A percentile compares a stretch with the other conserved stretches of the same genome.
Evolutionary conservation across 257 asterid genomes (phyloP).

Genomic region (Mitragyna speciosa): DNA sequence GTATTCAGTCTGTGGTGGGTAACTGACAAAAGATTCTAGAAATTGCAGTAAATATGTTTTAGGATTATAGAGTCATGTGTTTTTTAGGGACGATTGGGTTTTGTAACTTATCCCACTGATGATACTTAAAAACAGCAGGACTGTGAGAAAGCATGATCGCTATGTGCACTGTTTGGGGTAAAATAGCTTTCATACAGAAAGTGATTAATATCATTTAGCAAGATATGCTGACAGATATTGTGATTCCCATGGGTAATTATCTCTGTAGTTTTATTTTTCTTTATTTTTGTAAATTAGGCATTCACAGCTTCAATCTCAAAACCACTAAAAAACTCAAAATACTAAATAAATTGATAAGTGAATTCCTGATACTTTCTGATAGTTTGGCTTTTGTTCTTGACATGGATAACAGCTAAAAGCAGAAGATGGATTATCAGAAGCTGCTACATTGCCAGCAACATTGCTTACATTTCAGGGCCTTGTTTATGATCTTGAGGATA

Average conservation of each 20-base stretch:
- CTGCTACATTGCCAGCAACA: conserved; percentile 58
- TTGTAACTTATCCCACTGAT: neutral
- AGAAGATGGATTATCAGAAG: conserved; percentile 48
- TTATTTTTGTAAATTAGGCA: neutral
- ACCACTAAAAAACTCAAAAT: neutral
- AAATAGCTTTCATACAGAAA: neutral
- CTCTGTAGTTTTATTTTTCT: neutral
- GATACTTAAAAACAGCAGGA: neutral
- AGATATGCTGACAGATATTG: neutral
- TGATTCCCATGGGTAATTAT: neutral
- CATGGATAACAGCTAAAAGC: conserved; percentile 47
- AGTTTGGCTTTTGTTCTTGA: conserved; percentile 13
- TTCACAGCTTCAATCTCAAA: neutral
- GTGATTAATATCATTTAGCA: neutral
- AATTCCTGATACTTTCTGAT: neutral
- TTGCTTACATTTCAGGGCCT: conserved; percentile 69
- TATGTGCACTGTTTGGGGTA: neutral
- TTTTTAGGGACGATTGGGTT: neutral
- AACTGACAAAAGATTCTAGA: neutral
- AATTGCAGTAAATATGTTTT: neutral
- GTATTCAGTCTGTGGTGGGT: neutral
- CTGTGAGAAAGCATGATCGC: neutral
- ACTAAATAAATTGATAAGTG: neutral
- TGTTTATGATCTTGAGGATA: conserved; percentile 64
- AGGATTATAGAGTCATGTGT: neutral